Evolutionary conservation across 2,329 filamentous ascomycete species (phyloP).

Genomic region (Fusarium goolgardi): DNA sequence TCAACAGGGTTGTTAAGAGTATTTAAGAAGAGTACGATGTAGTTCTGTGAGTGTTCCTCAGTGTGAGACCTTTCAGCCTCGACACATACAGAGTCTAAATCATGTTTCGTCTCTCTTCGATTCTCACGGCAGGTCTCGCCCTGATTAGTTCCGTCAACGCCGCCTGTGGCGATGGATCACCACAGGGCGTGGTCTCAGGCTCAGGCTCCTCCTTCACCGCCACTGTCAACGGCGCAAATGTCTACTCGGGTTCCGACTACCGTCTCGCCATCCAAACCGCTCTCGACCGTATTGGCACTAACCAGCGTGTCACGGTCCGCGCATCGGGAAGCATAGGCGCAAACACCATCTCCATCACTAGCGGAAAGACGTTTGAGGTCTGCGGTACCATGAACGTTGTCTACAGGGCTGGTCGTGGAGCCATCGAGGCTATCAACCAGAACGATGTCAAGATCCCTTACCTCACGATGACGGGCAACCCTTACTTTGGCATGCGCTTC

Average conservation of each 20-base stretch:
- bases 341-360: slow-evolving; percentile 61
- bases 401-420: slow-evolving; percentile 58
- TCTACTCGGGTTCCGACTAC: slow-evolving; percentile 67
- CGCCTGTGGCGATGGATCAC: slow-evolving; percentile 61
- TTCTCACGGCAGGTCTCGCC: slow-evolving; percentile 57
- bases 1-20: accelerated
- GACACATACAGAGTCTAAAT: not conserved
- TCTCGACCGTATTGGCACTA: slow-evolving; percentile 62
- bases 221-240: slow-evolving; percentile 55
- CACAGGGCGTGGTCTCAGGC: slow-evolving; percentile 60
- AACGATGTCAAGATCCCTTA: slow-evolving; percentile 65
- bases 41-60: not conserved
- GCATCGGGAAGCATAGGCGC: slow-evolving; percentile 67
- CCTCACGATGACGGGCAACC: slow-evolving; percentile 67
- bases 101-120: slow-evolving; percentile 52
- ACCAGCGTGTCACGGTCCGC: slow-evolving; percentile 65
- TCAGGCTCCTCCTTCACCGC: slow-evolving; percentile 60
- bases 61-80: not conserved
- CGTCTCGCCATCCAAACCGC: slow-evolving; percentile 65
- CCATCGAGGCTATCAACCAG: slow-evolving; percentile 64
- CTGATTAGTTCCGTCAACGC: slow-evolving; percentile 54
- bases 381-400: slow-evolving; percentile 66
- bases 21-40: not conserved
- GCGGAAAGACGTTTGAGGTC: slow-evolving; percentile 68
- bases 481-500: slow-evolving; percentile 68